Percentiles rank a stretch among this genome's conserved stretches.
These are phyloP conservation scores for Trametes meyenii DNA, from an alignment of 768 basidiomycete genomes.

Conservation along the genomic window DNA sequence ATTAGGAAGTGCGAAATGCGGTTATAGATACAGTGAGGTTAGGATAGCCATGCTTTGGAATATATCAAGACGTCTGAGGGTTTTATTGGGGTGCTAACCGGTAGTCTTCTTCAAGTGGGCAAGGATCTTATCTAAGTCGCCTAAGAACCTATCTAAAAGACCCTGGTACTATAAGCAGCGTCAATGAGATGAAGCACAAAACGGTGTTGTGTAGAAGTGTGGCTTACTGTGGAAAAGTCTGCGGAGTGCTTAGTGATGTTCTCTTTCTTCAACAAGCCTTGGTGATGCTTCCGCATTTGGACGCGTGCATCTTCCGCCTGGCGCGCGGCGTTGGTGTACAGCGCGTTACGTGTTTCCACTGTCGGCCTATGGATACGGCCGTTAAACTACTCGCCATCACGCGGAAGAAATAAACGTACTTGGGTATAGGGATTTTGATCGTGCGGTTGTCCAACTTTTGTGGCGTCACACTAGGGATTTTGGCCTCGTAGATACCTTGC, in stretches of 20 bases:
- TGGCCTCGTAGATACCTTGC: conserved; percentile 73
- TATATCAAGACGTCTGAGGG: background rate
- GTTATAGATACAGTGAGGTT: no score
- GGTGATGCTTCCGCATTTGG: conserved; percentile 74
- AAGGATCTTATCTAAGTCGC: conserved; percentile 69
- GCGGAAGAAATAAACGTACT: conserved; percentile 44
- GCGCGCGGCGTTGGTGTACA: conserved; percentile 57
- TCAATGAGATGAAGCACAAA: background rate
- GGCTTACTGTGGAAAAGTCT: conserved; percentile 69
- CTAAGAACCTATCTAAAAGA: conserved; percentile 61
- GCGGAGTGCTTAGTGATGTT: conserved; percentile 69
- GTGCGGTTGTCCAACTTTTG: conserved; percentile 73
- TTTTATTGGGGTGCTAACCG: conserved; percentile 15
- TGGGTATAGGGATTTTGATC: conserved; percentile 79
- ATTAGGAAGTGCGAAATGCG: no score
- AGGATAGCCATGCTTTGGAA: no score
- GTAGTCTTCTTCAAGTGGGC: conserved; percentile 64
- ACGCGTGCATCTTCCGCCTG: conserved; percentile 76
- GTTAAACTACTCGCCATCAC: background rate
- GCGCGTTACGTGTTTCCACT: conserved; percentile 63
- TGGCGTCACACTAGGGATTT: conserved; percentile 71
- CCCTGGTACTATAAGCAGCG: conserved; percentile 65
- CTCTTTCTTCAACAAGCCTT: conserved; percentile 66
- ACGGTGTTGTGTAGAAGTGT: background rate
- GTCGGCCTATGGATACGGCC: conserved; percentile 58